Percentiles rank a stretch among this genome's conserved stretches.
phyloP scores from a whole-genome alignment of 1,284 basidiomycete genomes.

The Rhodotorula mucilaginosa region DNA sequence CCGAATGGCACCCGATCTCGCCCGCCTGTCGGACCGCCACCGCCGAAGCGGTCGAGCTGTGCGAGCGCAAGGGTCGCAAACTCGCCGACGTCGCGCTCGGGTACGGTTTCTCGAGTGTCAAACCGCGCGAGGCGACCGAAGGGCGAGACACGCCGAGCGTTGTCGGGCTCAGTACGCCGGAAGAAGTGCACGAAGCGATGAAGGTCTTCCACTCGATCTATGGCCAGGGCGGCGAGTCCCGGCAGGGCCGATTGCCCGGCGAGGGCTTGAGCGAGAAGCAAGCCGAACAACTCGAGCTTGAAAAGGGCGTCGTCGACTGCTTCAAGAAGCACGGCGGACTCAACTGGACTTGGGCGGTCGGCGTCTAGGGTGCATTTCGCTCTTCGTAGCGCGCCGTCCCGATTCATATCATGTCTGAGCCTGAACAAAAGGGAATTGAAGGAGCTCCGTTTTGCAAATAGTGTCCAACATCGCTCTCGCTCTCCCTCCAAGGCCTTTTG shows the following conservation, averaged over 20 bases:
- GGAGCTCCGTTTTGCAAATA: too few species aligned
- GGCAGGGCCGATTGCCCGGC: conserved; percentile 25
- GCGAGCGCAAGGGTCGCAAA: conserved; percentile 22
- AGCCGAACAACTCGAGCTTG: conserved; percentile 31
- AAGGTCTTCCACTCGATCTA: conserved; percentile 33
- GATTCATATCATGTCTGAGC: too few species aligned
- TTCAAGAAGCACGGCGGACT: conserved; percentile 27
- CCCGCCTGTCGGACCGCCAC: conserved; percentile 54
- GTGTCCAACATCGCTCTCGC: too few species aligned
- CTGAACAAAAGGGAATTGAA: too few species aligned
- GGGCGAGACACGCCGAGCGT: conserved; percentile 55
- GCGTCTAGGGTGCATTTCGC: neutral
- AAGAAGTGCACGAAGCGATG: conserved; percentile 40
- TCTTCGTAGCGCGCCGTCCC: too few species aligned
- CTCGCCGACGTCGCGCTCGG: conserved; percentile 70
- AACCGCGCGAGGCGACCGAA: conserved; percentile 42
- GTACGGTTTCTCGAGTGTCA: conserved; percentile 61
- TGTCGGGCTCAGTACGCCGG: conserved; percentile 58
- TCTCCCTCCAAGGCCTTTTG: too few species aligned
- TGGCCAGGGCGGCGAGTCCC: conserved; percentile 1
- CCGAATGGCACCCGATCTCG: conserved; percentile 83
- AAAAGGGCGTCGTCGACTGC: conserved; percentile 31
- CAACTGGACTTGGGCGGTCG: conserved; percentile 35
- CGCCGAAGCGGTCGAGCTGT: conserved; percentile 35
- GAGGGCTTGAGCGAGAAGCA: conserved; percentile 21